phyloP scores from a whole-genome alignment of 805 yeast species.

The baker's yeast (Saccharomyces cerevisiae) region DNA sequence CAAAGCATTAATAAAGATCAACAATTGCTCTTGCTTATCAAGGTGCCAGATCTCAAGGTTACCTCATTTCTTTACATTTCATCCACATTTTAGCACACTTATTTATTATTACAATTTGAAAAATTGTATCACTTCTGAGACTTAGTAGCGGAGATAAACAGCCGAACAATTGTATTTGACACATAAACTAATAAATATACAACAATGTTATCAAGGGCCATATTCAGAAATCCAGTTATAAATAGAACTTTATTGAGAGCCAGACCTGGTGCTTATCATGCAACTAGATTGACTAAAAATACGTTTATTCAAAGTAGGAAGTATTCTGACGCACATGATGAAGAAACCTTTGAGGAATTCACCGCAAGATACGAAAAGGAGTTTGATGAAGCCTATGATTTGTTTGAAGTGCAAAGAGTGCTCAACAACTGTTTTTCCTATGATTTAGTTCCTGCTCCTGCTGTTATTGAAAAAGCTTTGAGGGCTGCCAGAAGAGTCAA shows the following conservation, averaged over 20 bases:
- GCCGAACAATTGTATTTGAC: background rate
- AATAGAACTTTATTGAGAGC: constrained; percentile 11
- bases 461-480: constrained; percentile 89
- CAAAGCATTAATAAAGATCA: background rate
- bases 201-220: constrained; percentile 13
- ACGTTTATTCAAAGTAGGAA: constrained; percentile 39
- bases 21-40: background rate
- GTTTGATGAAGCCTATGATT: constrained; percentile 86
- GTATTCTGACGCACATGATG: constrained; percentile 75
- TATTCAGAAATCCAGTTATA: constrained; percentile 10
- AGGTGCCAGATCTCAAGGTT: background rate
- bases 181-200: background rate
- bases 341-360: constrained; percentile 92
- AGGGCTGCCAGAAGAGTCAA: constrained; percentile 98
- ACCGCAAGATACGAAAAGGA: constrained; percentile 87
- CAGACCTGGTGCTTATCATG: background rate
- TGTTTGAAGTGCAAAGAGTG: constrained; percentile 85
- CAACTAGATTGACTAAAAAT: constrained; percentile 5
- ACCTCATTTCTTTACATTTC: background rate
- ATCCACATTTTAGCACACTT: background rate
- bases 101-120: background rate
- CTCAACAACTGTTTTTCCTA: constrained; percentile 96
- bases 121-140: background rate
- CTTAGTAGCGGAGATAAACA: background rate
- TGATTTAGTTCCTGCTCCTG: constrained; percentile 97